Conservation (phyloP, 768 basidiomycete species). For the Leccinum rimulosum region DNA sequence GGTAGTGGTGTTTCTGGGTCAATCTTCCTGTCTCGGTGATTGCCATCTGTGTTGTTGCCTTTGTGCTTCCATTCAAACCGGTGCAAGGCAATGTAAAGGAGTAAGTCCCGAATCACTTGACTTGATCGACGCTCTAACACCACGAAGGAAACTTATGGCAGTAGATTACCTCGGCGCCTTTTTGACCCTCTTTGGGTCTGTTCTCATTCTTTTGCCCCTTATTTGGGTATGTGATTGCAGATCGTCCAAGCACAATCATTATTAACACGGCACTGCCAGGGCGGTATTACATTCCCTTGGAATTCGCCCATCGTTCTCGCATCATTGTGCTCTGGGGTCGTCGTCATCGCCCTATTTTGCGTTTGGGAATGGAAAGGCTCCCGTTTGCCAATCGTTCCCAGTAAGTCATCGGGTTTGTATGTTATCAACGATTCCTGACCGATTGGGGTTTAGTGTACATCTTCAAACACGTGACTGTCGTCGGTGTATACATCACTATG, state of each 20-base stretch:
- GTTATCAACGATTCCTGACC: not conserved
- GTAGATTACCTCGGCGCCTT: slow-evolving; percentile 63
- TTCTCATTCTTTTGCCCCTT: slow-evolving; percentile 64
- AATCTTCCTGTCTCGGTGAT: slow-evolving; percentile 57
- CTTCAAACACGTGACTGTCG: slow-evolving; percentile 63
- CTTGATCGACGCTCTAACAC: not conserved
- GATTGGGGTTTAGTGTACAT: slow-evolving; percentile 55
- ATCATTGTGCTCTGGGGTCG: slow-evolving; percentile 52
- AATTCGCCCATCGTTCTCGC: slow-evolving; percentile 61
- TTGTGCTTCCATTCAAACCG: slow-evolving; percentile 66
- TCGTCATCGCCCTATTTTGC: slow-evolving; percentile 57
- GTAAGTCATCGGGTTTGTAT: slow-evolving; percentile 34
- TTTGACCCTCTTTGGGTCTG: slow-evolving; percentile 58
- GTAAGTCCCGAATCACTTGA: slow-evolving; percentile 24
- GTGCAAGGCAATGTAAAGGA: slow-evolving; percentile 58
- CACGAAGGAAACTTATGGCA: slow-evolving; percentile 54
- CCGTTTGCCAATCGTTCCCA: slow-evolving; percentile 68
- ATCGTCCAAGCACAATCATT: not conserved
- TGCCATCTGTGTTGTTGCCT: slow-evolving; percentile 54
- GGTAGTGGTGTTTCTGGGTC: slow-evolving; percentile 75
- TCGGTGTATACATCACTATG: slow-evolving; percentile 66
- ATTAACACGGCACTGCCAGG: slow-evolving; percentile 36
- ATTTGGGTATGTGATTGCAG: slow-evolving; percentile 54
- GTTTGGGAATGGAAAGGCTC: slow-evolving; percentile 74
- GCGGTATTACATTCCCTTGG: slow-evolving; percentile 75